Evolutionary conservation across 805 yeast genomes (phyloP), one percentile per base, ranked within the genome.

Genomic region (Maudiozyma pseudohumilis): DNA sequence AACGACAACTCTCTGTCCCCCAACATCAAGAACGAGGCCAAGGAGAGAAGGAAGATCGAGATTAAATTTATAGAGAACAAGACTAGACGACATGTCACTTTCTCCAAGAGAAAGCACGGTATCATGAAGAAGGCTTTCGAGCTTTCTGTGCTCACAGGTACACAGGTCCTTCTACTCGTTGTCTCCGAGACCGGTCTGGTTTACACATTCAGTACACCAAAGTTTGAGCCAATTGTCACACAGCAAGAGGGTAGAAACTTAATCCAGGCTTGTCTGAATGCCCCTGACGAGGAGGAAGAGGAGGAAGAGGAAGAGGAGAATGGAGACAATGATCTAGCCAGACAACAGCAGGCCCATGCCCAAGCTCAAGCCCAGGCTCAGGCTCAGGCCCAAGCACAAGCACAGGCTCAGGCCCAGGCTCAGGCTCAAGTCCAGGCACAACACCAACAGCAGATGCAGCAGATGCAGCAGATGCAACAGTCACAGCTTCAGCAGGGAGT

Each of bases 101-200:
- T 92, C 56, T 86, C 96, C 38, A 92, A 92, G 68, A 82, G 98
- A 65, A 89, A 89, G 65, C 97, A 96, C 32, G 98, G 98, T 51
- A 89, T 92, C 55, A 92, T 92, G 98, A 92, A 92, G 68, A 92
- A 92, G 68, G 98, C 98, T n/a, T 92, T 89, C 65, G 98, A 92
- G 61, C 72, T 92, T 47, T 82, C 95, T 16, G 97, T 92, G 37
- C 72, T 92, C 52, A 92, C 98, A 11, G 98, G 98, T 40, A 92
- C 98, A 23, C 98, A 92, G 64, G 97, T 92, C 21, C 72, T 92
- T 46, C 69, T 92, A 42, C 74, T 92, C 50, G 98, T 92, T 40
- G 98, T 92, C 22, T 81, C 94, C 38, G 98, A 92, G 63, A 92
- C 98, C n/a, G 98, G 98, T 12, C 76, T 92, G 45, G 98, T 92